phyloP scores from a whole-genome alignment of 345 rosid species.

The Populus deltoides region DNA sequence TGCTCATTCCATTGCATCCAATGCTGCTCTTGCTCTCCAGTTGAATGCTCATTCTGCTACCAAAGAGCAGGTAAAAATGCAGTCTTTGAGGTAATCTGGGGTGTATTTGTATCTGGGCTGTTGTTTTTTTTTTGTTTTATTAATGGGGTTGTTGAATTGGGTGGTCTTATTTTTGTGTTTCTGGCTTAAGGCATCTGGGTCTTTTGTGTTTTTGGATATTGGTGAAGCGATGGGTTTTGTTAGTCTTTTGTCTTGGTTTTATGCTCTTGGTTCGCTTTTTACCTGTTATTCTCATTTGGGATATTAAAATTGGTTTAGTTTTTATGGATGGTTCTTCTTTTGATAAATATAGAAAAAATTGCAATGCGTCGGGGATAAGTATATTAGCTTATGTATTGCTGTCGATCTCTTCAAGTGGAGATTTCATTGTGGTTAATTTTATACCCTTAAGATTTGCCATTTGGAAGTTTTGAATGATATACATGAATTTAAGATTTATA shows the following conservation, averaged over 20 bases:
- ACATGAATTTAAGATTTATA: background rate
- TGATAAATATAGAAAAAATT: background rate
- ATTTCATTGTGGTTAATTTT: background rate
- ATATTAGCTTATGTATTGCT: background rate
- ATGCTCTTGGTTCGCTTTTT: background rate
- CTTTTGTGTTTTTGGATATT: background rate
- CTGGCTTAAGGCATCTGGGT: background rate
- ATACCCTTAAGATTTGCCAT: background rate
- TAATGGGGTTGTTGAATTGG: background rate
- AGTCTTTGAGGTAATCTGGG: background rate
- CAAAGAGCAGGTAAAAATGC: slow-evolving; percentile 61
- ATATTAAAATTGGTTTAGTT: background rate
- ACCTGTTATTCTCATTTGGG: background rate
- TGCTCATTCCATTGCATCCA: slow-evolving; percentile 91
- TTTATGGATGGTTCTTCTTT: background rate
- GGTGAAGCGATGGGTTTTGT: background rate
- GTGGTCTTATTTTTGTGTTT: background rate
- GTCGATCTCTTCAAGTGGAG: background rate
- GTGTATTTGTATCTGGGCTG: background rate
- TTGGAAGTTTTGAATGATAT: background rate
- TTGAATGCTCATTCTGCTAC: slow-evolving; percentile 91
- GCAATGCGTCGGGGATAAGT: background rate
- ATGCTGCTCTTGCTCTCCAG: slow-evolving; percentile 86
- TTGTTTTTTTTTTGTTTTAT: background rate
- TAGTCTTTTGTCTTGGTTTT: background rate